These are phyloP conservation scores for Tolypocladium capitatum DNA, from an alignment of 2,329 filamentous ascomycete genomes.

Conservation along the genomic window DNA sequence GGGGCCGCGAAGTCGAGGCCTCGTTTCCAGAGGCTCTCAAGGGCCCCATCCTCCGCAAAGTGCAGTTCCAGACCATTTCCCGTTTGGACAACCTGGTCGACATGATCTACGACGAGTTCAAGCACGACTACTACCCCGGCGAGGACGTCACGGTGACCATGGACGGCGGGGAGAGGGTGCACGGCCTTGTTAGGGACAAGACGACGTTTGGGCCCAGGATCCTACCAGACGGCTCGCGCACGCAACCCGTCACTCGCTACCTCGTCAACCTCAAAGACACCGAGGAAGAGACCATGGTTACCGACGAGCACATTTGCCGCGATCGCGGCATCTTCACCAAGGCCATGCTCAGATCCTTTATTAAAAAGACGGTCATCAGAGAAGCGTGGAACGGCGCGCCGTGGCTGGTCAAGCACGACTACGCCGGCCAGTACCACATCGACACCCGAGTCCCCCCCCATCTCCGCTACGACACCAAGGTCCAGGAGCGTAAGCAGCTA, in stretches of 20 bases:
- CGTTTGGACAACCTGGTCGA: slow-evolving; percentile 73
- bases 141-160: slow-evolving; percentile 68
- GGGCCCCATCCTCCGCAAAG: slow-evolving; percentile 75
- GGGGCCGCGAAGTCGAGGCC: slow-evolving; percentile 79
- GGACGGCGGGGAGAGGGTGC: slow-evolving; percentile 52
- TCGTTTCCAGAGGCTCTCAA: slow-evolving; percentile 86
- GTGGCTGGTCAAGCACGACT: slow-evolving; percentile 82
- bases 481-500: slow-evolving; percentile 61
- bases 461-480: slow-evolving; percentile 67
- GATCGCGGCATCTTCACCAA: slow-evolving; percentile 92
- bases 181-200: slow-evolving; percentile 74
- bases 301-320: slow-evolving; percentile 69
- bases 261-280: slow-evolving; percentile 62
- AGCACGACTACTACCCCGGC: slow-evolving; percentile 80
- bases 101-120: slow-evolving; percentile 64
- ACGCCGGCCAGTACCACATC: slow-evolving; percentile 75
- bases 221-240: slow-evolving; percentile 54
- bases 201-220: slow-evolving; percentile 52
- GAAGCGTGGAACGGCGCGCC: slow-evolving; percentile 94
- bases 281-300: slow-evolving; percentile 62
- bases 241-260: slow-evolving; percentile 64
- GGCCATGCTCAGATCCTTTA: slow-evolving; percentile 80
- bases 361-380: slow-evolving; percentile 84
- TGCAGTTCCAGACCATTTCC: slow-evolving; percentile 81
- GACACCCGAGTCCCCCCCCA: slow-evolving; percentile 75